phyloP scores from a whole-genome alignment of 495 filamentous ascomycete genomes.

The Astrothelium macrocarpum region DNA sequence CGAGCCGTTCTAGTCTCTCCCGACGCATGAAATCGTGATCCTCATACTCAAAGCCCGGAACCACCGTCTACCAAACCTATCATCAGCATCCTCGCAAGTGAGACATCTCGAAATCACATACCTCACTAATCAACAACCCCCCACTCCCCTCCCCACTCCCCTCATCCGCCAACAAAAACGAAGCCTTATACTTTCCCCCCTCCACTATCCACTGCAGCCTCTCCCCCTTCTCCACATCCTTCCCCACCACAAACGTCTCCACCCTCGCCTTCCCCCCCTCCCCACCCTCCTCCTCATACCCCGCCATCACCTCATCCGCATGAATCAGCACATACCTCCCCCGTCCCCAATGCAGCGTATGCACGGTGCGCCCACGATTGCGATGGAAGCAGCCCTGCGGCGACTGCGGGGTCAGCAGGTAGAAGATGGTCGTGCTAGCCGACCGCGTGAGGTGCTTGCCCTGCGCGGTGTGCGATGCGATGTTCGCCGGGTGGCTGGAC shows the following conservation, averaged over 20 bases:
- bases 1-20: conserved; percentile 37
- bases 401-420: conserved; percentile 47
- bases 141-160: conserved; percentile 30
- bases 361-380: conserved; percentile 49
- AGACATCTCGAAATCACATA: conserved; percentile 13
- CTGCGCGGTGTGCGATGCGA: conserved; percentile 14
- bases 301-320: conserved; percentile 33
- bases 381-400: conserved; percentile 52
- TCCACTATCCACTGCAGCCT: conserved; percentile 59
- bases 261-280: conserved; percentile 34
- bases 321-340: conserved; percentile 55
- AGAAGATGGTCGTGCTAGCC: conserved; percentile 48
- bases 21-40: conserved; percentile 53
- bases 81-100: background rate
- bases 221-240: conserved; percentile 46
- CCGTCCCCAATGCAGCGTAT: conserved; percentile 50
- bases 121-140: conserved; percentile 55
- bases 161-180: conserved; percentile 43
- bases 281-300: conserved; percentile 16
- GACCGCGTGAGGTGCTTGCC: conserved; percentile 25
- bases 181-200: conserved; percentile 54
- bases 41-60: conserved; percentile 55
- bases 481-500: conserved; percentile 26
- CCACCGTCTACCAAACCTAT: conserved; percentile 37
- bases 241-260: conserved; percentile 55